A percentile compares a stretch with the other conserved stretches of the same genome.
These are phyloP conservation scores for Lactarius sanguifluus DNA, from an alignment of 768 basidiomycete genomes.

Conservation along the genomic window DNA sequence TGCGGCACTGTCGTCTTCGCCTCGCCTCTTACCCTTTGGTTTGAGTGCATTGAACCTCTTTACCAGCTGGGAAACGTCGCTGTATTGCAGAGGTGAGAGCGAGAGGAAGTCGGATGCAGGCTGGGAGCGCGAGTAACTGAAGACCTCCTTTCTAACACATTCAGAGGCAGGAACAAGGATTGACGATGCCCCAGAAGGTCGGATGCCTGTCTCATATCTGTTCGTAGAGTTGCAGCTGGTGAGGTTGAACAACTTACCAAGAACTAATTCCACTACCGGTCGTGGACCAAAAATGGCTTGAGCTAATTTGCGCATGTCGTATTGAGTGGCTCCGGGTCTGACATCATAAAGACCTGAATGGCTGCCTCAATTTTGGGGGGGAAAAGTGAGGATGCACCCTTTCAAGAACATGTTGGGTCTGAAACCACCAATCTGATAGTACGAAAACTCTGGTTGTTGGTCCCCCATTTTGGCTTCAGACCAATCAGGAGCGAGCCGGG, in stretches of 20 bases:
- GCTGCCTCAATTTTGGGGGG: background rate
- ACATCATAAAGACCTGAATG: constrained; percentile 9
- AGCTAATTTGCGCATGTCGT: constrained; percentile 19
- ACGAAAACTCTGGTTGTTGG: constrained; percentile 10
- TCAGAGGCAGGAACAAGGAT: constrained; percentile 22
- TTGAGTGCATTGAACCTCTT: constrained; percentile 22
- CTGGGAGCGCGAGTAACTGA: constrained; percentile 9
- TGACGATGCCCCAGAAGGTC: constrained; percentile 25
- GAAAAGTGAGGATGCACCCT: constrained; percentile 14
- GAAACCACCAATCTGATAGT: constrained; percentile 30
- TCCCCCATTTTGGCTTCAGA: constrained; percentile 11
- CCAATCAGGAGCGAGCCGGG: background rate
- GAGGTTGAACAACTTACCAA: constrained; percentile 17
- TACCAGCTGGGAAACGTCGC: constrained; percentile 8
- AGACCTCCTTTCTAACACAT: constrained; percentile 8
- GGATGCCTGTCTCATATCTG: constrained; percentile 20
- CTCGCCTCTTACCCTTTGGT: constrained; percentile 17
- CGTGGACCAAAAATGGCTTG: constrained; percentile 16
- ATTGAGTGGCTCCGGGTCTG: constrained; percentile 9
- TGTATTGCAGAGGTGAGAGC: constrained; percentile 28
- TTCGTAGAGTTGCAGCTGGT: background rate
- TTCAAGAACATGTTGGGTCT: constrained; percentile 23
- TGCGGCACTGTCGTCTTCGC: constrained; percentile 24
- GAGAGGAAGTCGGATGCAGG: constrained; percentile 24
- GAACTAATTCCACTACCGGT: constrained; percentile 17